Conservation (phyloP, 192 early-diverging fungal genomes). For the Coemansia sp. region DNA sequence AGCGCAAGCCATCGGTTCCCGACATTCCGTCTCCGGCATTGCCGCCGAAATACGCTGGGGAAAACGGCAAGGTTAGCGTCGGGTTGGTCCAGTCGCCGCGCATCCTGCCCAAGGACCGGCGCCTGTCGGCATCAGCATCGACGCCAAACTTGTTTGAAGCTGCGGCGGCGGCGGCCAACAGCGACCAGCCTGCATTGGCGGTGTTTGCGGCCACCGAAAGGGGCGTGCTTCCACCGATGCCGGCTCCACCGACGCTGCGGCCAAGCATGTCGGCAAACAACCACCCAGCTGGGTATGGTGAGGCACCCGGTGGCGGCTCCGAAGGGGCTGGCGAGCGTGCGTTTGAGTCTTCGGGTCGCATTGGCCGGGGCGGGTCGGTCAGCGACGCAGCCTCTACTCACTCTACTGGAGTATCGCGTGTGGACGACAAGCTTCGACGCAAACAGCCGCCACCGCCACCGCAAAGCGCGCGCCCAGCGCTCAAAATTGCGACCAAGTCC, state of each 20-base stretch:
- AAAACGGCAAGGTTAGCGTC: constrained; percentile 5
- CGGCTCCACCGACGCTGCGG: constrained; percentile 37
- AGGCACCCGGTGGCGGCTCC: not conserved
- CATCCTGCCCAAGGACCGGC: constrained; percentile 27
- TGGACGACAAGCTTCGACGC: constrained; percentile 20
- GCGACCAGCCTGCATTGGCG: constrained; percentile 36
- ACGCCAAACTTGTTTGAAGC: constrained; percentile 47
- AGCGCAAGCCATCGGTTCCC: constrained; percentile 48
- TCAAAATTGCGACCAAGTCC: constrained; percentile 39
- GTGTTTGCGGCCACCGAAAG: constrained; percentile 45
- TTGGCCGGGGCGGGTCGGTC: constrained; percentile 15
- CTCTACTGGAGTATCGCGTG: constrained; percentile 11
- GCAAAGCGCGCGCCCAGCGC: constrained; percentile 23
- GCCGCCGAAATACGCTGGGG: constrained; percentile 15
- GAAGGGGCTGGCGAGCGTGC: not conserved
- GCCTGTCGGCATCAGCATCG: constrained; percentile 44
- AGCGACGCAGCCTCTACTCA: constrained; percentile 13
- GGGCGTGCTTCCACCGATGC: constrained; percentile 49
- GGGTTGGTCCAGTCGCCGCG: constrained; percentile 10
- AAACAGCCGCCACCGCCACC: constrained; percentile 22
- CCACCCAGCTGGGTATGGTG: not conserved
- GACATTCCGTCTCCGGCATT: constrained; percentile 29
- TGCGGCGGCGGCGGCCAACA: constrained; percentile 38
- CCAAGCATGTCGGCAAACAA: constrained; percentile 22
- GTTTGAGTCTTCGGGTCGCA: not conserved